Base-by-base conservation (phyloP, 2,329 filamentous ascomycete species). In the Myriosclerotinia curreyana region DNA sequence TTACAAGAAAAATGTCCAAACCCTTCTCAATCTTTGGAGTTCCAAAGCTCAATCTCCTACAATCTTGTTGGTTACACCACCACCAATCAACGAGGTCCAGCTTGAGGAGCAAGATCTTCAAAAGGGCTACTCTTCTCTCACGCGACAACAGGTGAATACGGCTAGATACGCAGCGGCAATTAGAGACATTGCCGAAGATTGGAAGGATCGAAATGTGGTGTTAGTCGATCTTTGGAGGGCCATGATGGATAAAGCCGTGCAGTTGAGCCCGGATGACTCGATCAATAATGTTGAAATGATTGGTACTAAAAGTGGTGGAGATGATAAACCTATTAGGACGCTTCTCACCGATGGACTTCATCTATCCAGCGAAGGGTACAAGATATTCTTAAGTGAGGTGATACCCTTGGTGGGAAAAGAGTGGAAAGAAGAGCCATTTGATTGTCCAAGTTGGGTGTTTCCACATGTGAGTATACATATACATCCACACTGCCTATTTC, bases 221-320 rank as follows among this genome's bases (percentile, higher is more conserved):
- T 82, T 94, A 1, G 78, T 96, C 28, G 91, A 98, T 76, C 81
- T 98, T 1, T 96, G 91, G 86, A 83, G 84, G 66, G 86, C 85
- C 0, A 82, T 97, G 71, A 91, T 96, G 86, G 80, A 84, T 9
- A 48, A 84, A 82, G 93, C 75, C 79, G 84, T 76, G 74, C 82
- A 74, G 74, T 84, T 76, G 76, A 84, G 76, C 74, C 84, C 74
- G 11, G 48, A 44, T 28, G 40, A 68, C 42, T 51, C 51, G 6
- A 53, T 64, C 11, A 65, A 65, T 12, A 65, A 65, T 50, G 59
- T 51, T 20, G 36, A 28, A n/a, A 59, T 69, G 22, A 55, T 70
- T n/a, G 71, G 69, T 5, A 66, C 70, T 5, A 65, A 48, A 40
- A 68, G 65, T 54, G 66, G 69, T 38, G 69, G 58, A 48, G 52